Percentiles rank a stretch among this genome's conserved stretches.
These are phyloP conservation scores for Primulina eburnea DNA, from an alignment of 257 asterid species.

Conservation along the genomic window DNA sequence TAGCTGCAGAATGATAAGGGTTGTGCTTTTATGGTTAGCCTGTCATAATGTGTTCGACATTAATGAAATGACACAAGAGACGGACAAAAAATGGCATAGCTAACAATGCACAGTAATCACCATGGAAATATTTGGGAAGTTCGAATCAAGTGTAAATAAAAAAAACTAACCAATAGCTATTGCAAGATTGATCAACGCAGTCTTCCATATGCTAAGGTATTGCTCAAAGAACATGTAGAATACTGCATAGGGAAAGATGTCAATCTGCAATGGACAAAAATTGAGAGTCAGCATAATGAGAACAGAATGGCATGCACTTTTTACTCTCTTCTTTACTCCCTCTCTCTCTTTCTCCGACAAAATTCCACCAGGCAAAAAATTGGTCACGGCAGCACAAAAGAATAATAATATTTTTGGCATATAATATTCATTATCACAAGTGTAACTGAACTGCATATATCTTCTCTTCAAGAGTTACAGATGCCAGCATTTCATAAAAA, in stretches of 20 bases:
- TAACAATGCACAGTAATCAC: background rate
- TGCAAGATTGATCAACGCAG: slow-evolving; percentile 79
- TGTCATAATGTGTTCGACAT: background rate
- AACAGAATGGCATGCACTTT: slow-evolving; percentile 2
- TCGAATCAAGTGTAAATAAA: background rate
- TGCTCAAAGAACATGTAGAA: slow-evolving; percentile 94
- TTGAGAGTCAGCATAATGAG: slow-evolving; percentile 21
- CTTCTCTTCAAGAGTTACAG: background rate
- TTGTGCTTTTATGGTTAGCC: background rate
- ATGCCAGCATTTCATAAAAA: background rate
- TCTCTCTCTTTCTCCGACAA: background rate
- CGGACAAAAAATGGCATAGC: background rate
- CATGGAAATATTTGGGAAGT: background rate
- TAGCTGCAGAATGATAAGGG: background rate
- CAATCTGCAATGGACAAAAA: slow-evolving; percentile 63
- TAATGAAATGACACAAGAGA: background rate
- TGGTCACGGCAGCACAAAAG: too few species aligned
- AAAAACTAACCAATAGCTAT: slow-evolving; percentile 82
- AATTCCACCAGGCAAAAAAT: background rate
- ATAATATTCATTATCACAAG: background rate
- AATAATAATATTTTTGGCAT: background rate
- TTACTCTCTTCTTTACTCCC: background rate
- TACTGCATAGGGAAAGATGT: slow-evolving; percentile 84
- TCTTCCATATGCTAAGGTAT: slow-evolving; percentile 89
- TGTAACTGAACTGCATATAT: background rate